These are phyloP conservation scores for Aristolochia californica DNA, from an alignment of 164 flowering plant species.

Conservation along the genomic window DNA sequence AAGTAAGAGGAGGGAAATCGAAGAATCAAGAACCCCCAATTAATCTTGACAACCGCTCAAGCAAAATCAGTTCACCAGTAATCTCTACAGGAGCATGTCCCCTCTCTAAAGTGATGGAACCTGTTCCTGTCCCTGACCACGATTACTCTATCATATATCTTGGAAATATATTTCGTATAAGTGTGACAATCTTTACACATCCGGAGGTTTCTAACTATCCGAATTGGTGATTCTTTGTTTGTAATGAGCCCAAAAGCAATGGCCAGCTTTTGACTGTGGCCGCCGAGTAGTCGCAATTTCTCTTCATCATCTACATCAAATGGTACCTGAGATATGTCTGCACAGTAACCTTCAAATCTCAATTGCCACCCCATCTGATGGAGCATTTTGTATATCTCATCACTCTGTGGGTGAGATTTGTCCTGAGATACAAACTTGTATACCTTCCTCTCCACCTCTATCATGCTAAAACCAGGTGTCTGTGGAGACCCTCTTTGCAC, in stretches of 20 bases:
- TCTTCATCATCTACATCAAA: conserved; percentile 62
- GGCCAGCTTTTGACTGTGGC: conserved; percentile 76
- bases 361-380: conserved; percentile 88
- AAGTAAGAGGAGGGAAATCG: no score
- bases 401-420: conserved; percentile 28
- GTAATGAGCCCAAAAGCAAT: conserved; percentile 64
- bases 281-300: conserved; percentile 42
- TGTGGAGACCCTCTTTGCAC: conserved; percentile 26
- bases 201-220: conserved; percentile 60
- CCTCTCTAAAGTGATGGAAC: conserved; percentile 77
- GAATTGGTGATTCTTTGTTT: conserved; percentile 36
- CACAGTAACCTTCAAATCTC: conserved; percentile 64
- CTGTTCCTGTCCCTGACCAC: conserved; percentile 55
- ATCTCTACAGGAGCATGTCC: conserved; percentile 70
- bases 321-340: conserved; percentile 54
- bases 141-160: conserved; percentile 45
- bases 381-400: conserved; percentile 53
- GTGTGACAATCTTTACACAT: conserved; percentile 81
- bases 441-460: conserved; percentile 44
- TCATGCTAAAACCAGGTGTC: conserved; percentile 47
- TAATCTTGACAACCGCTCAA: neutral
- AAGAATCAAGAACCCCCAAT: neutral
- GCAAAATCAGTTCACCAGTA: conserved; percentile 45
- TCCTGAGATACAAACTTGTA: conserved; percentile 64
- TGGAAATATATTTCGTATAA: conserved; percentile 48